Conservation (phyloP, 805 yeast genomes). For the Wickerhamiella brachini region DNA sequence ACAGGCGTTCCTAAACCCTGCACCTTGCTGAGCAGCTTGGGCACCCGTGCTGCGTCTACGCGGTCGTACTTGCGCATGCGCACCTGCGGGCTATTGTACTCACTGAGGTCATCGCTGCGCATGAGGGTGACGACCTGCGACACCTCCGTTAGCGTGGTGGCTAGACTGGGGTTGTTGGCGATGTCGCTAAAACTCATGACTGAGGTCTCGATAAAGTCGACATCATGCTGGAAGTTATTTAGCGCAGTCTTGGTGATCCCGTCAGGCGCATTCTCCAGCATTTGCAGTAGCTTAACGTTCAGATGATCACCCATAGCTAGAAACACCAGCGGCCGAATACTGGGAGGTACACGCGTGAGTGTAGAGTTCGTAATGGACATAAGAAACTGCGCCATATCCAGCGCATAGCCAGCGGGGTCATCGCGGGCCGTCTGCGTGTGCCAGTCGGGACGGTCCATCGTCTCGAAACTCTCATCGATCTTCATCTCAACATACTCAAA, state of each 20-base stretch:
- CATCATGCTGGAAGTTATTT: slow-evolving; percentile 64
- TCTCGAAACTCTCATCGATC: slow-evolving; percentile 62
- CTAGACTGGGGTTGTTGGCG: slow-evolving; percentile 29
- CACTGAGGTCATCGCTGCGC: slow-evolving; percentile 42
- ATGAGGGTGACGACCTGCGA: slow-evolving; percentile 68
- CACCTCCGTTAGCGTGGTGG: slow-evolving; percentile 63
- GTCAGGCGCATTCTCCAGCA: slow-evolving; percentile 38
- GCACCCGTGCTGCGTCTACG: slow-evolving; percentile 53
- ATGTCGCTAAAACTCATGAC: slow-evolving; percentile 12
- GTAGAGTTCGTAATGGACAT: slow-evolving; percentile 78
- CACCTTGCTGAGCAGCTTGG: slow-evolving; percentile 12
- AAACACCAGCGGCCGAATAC: slow-evolving; percentile 65
- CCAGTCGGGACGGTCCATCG: slow-evolving; percentile 78
- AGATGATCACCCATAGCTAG: slow-evolving; percentile 79
- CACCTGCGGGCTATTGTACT: slow-evolving; percentile 41
- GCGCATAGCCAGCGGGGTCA: slow-evolving; percentile 61
- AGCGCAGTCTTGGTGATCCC: slow-evolving; percentile 47
- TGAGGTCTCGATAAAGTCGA: slow-evolving; percentile 52
- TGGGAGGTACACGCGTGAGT: slow-evolving; percentile 63
- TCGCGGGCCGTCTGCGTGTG: slow-evolving; percentile 28
- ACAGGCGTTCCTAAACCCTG: slow-evolving; percentile 6
- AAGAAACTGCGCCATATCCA: slow-evolving; percentile 74
- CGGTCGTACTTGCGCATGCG: slow-evolving; percentile 60
- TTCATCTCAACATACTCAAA: slow-evolving; percentile 73
- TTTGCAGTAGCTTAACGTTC: slow-evolving; percentile 51